These are phyloP conservation scores for Rhizoclosmatium sp. DNA, from an alignment of 192 early-diverging fungal species.

Conservation along the genomic window DNA sequence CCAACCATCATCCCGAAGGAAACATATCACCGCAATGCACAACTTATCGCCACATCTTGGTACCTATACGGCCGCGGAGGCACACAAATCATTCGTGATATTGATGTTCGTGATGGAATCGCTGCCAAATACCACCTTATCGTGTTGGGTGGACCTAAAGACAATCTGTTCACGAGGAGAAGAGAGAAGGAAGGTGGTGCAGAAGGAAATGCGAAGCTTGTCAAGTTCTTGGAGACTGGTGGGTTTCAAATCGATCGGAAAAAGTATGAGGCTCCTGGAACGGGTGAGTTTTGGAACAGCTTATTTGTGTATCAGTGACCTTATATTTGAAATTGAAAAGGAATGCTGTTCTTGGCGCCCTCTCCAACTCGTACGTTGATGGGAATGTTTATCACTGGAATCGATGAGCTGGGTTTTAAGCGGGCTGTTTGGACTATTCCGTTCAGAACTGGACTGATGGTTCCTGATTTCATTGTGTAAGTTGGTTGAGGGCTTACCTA, in stretches of 20 bases:
- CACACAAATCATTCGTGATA: constrained; percentile 64
- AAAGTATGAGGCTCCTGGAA: constrained; percentile 57
- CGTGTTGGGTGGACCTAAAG: constrained; percentile 65
- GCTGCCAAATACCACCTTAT: constrained; percentile 61
- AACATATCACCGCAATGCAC: constrained; percentile 58
- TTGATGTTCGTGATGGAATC: constrained; percentile 53
- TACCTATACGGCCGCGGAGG: constrained; percentile 71
- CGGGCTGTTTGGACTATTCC: constrained; percentile 58
- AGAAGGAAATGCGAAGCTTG: constrained; percentile 55
- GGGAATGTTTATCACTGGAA: constrained; percentile 55
- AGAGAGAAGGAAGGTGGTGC: constrained; percentile 53
- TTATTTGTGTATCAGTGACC: not conserved
- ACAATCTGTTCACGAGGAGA: constrained; percentile 62
- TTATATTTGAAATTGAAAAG: constrained; percentile 21
- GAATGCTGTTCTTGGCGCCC: constrained; percentile 59
- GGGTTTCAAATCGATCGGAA: constrained; percentile 51
- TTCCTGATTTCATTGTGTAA: constrained; percentile 51
- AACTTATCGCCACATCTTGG: constrained; percentile 69
- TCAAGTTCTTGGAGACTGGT: constrained; percentile 53
- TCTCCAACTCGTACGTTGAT: constrained; percentile 52
- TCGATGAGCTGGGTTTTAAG: constrained; percentile 52
- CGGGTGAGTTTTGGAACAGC: constrained; percentile 44
- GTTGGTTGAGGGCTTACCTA: not conserved
- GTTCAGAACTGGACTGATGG: constrained; percentile 59
- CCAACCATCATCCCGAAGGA: constrained; percentile 24